Evolutionary conservation across 768 basidiomycete genomes (phyloP).

Genomic region (Daedaleopsis nitida): DNA sequence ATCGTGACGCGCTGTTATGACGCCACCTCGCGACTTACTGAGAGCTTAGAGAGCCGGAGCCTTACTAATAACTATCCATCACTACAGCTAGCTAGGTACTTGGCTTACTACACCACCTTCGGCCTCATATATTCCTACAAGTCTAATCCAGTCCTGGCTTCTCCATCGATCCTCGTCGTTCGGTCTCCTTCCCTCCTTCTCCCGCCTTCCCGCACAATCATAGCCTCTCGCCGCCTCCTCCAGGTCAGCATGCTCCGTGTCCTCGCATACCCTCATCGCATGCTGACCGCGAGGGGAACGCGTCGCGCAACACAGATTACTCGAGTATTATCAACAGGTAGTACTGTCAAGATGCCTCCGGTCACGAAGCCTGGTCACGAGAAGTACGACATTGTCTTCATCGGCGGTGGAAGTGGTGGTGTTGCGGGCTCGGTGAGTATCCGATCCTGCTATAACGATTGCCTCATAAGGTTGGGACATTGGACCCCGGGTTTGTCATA

Average conservation of each 20-base stretch:
- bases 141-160: constrained; percentile 18
- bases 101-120: too few relatives aligned
- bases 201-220: constrained; percentile 5
- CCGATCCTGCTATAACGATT: neutral
- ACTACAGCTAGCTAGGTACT: neutral
- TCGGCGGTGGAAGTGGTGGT: constrained; percentile 95
- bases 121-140: neutral
- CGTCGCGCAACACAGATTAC: constrained; percentile 4
- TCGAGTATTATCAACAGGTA: constrained; percentile 15
- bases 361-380: constrained; percentile 62
- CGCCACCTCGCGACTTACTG: neutral
- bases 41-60: neutral
- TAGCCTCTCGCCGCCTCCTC: constrained; percentile 18
- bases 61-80: constrained; percentile 2
- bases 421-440: constrained; percentile 78
- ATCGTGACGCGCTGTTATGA: neutral
- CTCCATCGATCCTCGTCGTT: constrained; percentile 15
- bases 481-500: too few relatives aligned
- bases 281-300: neutral
- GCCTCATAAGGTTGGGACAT: too few relatives aligned
- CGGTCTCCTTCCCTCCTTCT: constrained; percentile 7
- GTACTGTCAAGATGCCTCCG: constrained; percentile 65
- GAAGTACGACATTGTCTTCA: constrained; percentile 82
- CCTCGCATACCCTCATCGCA: neutral
- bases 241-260: constrained; percentile 6